Evolutionary conservation across 768 basidiomycete species (phyloP).

Genomic region (Chlorophyllum brunneum): DNA sequence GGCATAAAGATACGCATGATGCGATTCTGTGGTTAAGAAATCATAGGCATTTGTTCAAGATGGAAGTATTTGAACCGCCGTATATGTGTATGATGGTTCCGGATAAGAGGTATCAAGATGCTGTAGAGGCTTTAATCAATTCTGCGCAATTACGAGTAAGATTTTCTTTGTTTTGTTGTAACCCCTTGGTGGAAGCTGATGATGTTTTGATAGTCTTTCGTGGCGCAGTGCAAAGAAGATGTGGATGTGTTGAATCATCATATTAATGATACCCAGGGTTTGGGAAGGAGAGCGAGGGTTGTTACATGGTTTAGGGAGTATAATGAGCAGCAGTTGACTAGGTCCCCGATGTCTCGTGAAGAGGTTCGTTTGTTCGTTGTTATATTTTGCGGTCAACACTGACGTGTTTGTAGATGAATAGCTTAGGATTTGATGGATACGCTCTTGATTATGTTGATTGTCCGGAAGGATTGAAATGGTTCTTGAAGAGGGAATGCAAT

Average conservation of each 20-base stretch:
- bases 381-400: neutral
- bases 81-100: conserved; percentile 68
- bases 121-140: conserved; percentile 73
- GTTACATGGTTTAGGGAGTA: conserved; percentile 64
- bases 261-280: conserved; percentile 59
- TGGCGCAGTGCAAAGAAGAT: conserved; percentile 81
- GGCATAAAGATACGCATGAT: conserved; percentile 59
- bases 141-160: conserved; percentile 59
- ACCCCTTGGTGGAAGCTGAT: neutral
- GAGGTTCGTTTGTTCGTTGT: conserved; percentile 42
- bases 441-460: conserved; percentile 79
- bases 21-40: conserved; percentile 72
- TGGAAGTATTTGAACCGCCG: conserved; percentile 85
- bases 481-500: conserved; percentile 54
- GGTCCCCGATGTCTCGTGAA: conserved; percentile 55
- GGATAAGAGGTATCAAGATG: conserved; percentile 54
- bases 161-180: conserved; percentile 9
- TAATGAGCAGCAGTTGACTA: conserved; percentile 28
- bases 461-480: conserved; percentile 72
- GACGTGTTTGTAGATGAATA: conserved; percentile 45
- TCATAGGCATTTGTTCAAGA: conserved; percentile 64
- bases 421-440: conserved; percentile 74
- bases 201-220: conserved; percentile 59
- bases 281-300: conserved; percentile 51
- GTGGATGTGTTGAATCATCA: conserved; percentile 64